A percentile compares a stretch with the other conserved stretches of the same genome.
Evolutionary conservation across 192 early-diverging fungal genomes (phyloP).

Genomic region (Gryganskiella cystojenkinii): DNA sequence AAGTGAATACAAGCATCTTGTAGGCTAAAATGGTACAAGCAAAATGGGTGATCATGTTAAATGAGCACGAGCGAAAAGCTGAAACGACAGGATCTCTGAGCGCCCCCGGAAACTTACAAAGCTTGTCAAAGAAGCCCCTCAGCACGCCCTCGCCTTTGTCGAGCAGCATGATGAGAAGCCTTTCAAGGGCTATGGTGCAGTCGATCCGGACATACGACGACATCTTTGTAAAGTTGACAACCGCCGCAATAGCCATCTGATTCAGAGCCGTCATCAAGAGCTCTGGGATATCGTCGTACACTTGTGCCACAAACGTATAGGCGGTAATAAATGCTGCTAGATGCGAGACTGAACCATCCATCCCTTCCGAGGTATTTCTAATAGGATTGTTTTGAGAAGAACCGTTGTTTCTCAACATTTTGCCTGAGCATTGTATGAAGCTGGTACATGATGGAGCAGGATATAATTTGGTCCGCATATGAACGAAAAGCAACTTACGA

Average conservation of each 20-base stretch:
- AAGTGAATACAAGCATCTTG: slow-evolving; percentile 64
- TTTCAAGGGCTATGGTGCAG: slow-evolving; percentile 59
- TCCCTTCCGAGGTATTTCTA: slow-evolving; percentile 60
- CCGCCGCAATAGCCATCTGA: slow-evolving; percentile 52
- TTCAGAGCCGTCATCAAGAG: slow-evolving; percentile 59
- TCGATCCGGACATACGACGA: slow-evolving; percentile 55
- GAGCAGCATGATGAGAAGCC: slow-evolving; percentile 64
- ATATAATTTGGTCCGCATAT: not conserved
- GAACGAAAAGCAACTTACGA: slow-evolving; percentile 52
- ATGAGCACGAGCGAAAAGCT: not conserved
- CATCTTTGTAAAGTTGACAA: slow-evolving; percentile 63
- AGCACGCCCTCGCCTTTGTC: slow-evolving; percentile 57
- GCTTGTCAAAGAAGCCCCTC: slow-evolving; percentile 53
- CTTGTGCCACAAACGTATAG: slow-evolving; percentile 63
- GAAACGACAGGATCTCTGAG: not conserved
- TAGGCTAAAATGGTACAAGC: slow-evolving; percentile 49
- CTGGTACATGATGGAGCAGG: not conserved
- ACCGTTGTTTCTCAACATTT: too few species aligned
- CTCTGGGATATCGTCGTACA: slow-evolving; percentile 57
- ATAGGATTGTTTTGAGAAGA: too few species aligned
- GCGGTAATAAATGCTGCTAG: slow-evolving; percentile 73
- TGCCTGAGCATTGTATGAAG: too few species aligned
- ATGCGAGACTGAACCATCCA: slow-evolving; percentile 49
- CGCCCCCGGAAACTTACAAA: slow-evolving; percentile 47
- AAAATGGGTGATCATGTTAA: not conserved